Percentiles rank a stretch among this genome's conserved stretches.
Evolutionary conservation across 768 basidiomycete species (phyloP).

Genomic region (Gymnopilus junonius): DNA sequence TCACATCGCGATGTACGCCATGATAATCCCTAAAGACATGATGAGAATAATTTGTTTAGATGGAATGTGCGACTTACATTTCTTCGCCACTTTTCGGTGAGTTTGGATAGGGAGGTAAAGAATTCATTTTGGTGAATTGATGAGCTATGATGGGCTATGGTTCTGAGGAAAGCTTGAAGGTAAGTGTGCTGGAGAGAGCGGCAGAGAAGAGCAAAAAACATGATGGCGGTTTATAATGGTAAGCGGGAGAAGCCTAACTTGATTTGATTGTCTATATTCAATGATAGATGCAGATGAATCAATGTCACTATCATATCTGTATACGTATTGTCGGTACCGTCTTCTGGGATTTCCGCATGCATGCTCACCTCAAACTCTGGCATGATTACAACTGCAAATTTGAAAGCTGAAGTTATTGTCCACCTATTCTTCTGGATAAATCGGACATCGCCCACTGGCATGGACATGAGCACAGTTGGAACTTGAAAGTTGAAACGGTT

Average conservation of each 20-base stretch:
- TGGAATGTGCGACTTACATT: background rate
- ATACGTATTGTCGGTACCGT: background rate
- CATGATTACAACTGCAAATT: too few relatives aligned
- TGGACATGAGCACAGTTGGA: too few relatives aligned
- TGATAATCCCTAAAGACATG: conserved; percentile 12
- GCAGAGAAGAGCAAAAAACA: background rate
- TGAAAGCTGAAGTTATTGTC: too few relatives aligned
- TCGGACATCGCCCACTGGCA: too few relatives aligned
- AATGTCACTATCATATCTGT: too few relatives aligned
- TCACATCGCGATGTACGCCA: conserved; percentile 9
- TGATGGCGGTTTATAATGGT: background rate
- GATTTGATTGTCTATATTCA: background rate
- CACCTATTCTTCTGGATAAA: background rate
- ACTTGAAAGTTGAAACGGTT: too few relatives aligned
- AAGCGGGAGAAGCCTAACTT: background rate
- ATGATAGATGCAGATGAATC: too few relatives aligned
- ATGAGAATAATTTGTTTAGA: background rate
- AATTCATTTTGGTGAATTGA: background rate
- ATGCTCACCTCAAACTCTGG: background rate
- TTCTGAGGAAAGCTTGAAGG: background rate
- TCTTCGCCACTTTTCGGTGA: background rate
- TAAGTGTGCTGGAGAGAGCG: background rate
- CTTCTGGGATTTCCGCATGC: background rate
- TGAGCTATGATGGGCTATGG: too few relatives aligned
- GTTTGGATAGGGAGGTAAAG: conserved; percentile 1